Percentiles rank a stretch among this genome's conserved stretches.
phyloP scores from a whole-genome alignment of 2,329 filamentous ascomycete species.

The Aureobasidium sp. region DNA sequence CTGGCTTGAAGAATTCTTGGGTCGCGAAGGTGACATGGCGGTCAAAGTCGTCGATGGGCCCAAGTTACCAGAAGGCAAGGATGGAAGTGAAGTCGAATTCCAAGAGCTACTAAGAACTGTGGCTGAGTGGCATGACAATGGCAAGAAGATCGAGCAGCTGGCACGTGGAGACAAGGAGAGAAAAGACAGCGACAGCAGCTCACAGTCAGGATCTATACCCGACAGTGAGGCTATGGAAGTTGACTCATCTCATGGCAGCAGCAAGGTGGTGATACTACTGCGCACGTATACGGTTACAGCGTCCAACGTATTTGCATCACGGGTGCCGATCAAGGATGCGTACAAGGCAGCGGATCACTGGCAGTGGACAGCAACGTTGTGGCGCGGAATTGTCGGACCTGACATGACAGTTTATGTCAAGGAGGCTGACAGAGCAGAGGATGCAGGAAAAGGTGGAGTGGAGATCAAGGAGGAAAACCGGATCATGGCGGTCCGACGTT shows the following conservation, averaged over 20 bases:
- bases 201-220: background rate
- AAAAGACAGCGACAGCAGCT: constrained; percentile 11
- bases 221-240: constrained; percentile 21
- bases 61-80: constrained; percentile 31
- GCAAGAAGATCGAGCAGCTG: constrained; percentile 57
- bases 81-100: constrained; percentile 30
- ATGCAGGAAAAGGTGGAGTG: constrained; percentile 25
- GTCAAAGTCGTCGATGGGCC: constrained; percentile 46
- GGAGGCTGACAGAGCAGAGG: constrained; percentile 16
- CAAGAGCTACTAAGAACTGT: constrained; percentile 60
- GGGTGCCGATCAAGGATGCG: constrained; percentile 65
- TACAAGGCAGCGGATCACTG: constrained; percentile 86
- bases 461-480: constrained; percentile 34
- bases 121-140: constrained; percentile 67
- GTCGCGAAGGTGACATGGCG: constrained; percentile 45
- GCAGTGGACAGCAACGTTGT: constrained; percentile 94
- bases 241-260: constrained; percentile 16
- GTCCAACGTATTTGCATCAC: constrained; percentile 66
- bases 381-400: constrained; percentile 76
- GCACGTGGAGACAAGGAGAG: constrained; percentile 3
- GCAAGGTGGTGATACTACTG: constrained; percentile 62
- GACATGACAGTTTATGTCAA: constrained; percentile 68
- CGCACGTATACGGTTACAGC: constrained; percentile 73
- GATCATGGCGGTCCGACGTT: constrained; percentile 28
- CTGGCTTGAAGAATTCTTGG: constrained; percentile 51